phyloP scores from a whole-genome alignment of 208 protist genomes.

The Trypanosoma brucei region DNA sequence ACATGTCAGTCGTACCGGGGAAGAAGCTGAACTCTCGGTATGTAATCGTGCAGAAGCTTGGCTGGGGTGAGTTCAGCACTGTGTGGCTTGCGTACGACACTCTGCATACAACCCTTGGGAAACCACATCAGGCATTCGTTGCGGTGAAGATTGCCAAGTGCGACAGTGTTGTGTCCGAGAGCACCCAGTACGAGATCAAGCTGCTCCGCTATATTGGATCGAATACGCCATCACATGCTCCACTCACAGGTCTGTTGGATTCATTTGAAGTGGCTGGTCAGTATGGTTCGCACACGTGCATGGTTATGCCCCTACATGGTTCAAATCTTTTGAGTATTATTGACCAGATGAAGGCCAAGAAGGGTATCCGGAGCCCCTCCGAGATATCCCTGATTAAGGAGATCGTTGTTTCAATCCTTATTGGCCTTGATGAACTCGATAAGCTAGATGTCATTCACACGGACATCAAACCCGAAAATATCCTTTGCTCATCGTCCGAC shows the following conservation, averaged over 20 bases:
- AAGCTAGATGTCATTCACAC: constrained; percentile 84
- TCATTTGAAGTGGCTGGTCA: constrained; percentile 64
- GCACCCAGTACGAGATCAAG: constrained; percentile 71
- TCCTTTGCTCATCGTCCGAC: constrained; percentile 68
- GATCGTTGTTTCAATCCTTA: constrained; percentile 59
- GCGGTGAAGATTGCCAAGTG: constrained; percentile 85
- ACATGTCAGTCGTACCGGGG: constrained; percentile 60
- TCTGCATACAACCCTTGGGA: constrained; percentile 27
- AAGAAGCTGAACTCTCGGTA: constrained; percentile 71
- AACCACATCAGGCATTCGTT: constrained; percentile 64
- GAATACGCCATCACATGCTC: constrained; percentile 21
- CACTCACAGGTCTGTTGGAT: constrained; percentile 73
- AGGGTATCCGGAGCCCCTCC: constrained; percentile 32
- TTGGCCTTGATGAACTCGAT: constrained; percentile 66
- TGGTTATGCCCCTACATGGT: constrained; percentile 80
- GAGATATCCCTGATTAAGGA: constrained; percentile 79
- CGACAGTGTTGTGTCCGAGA: constrained; percentile 39
- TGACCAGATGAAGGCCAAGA: constrained; percentile 49
- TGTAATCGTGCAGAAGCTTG: constrained; percentile 77
- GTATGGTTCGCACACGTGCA: constrained; percentile 65
- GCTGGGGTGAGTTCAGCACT: constrained; percentile 87
- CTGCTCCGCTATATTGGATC: constrained; percentile 59
- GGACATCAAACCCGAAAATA: constrained; percentile 91
- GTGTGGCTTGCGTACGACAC: constrained; percentile 87
- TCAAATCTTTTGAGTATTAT: constrained; percentile 82